phyloP scores from a whole-genome alignment of 2,329 filamentous ascomycete genomes.

The Bretziella fagacearum region DNA sequence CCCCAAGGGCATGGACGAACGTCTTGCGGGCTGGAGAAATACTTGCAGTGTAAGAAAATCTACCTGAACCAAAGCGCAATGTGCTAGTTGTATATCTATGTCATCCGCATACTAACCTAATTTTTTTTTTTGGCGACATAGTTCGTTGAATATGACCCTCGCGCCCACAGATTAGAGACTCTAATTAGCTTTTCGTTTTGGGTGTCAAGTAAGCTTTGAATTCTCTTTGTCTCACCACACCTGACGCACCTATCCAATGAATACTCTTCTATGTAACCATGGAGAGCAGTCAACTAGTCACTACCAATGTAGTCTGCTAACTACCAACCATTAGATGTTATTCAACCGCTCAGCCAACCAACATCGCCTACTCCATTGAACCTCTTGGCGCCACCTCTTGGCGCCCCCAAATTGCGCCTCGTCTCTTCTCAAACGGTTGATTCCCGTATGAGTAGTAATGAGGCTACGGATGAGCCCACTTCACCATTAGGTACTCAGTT shows the following conservation, averaged over 20 bases:
- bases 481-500: constrained; percentile 31
- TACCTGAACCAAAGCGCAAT: constrained; percentile 9
- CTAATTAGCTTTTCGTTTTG: constrained; percentile 90
- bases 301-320: not conserved
- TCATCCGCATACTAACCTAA: not conserved
- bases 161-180: constrained; percentile 74
- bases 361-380: constrained; percentile 56
- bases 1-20: constrained; percentile 64
- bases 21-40: constrained; percentile 85
- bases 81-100: constrained; percentile 17
- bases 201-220: constrained; percentile 52
- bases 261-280: not conserved
- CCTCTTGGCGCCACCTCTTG: constrained; percentile 39
- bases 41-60: constrained; percentile 57
- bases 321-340: constrained; percentile 25
- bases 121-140: constrained; percentile 23
- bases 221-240: not conserved
- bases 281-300: not conserved
- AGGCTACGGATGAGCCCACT: constrained; percentile 40
- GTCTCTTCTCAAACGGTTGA: constrained; percentile 79
- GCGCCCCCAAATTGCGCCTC: constrained; percentile 50
- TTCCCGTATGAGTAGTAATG: constrained; percentile 59
- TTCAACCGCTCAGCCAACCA: constrained; percentile 35
- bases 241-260: not conserved
- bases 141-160: constrained; percentile 95